Conservation (phyloP, 495 filamentous ascomycete genomes). For the Bryoglossum gracile region DNA sequence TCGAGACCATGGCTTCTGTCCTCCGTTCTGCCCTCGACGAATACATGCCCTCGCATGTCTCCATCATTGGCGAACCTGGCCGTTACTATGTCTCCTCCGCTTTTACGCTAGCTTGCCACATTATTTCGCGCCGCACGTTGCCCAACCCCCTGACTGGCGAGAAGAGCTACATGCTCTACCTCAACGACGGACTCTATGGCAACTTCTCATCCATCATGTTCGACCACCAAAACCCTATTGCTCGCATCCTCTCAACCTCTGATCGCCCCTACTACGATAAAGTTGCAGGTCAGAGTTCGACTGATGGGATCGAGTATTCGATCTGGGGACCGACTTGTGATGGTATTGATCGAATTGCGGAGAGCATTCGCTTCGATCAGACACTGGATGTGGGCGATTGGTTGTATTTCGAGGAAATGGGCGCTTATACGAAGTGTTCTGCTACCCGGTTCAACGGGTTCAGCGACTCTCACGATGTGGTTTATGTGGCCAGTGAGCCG, state of each 20-base stretch:
- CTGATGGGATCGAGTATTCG: slow-evolving; percentile 62
- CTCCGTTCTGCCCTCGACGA: slow-evolving; percentile 73
- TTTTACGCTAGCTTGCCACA: slow-evolving; percentile 85
- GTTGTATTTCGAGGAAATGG: slow-evolving; percentile 98
- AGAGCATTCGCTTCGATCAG: slow-evolving; percentile 63
- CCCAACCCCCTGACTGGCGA: slow-evolving; percentile 45
- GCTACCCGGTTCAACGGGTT: slow-evolving; percentile 99
- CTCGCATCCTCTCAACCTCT: slow-evolving; percentile 65
- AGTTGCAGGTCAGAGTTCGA: slow-evolving; percentile 26
- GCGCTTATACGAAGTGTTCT: slow-evolving; percentile 95
- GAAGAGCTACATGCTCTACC: slow-evolving; percentile 85
- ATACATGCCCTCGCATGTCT: slow-evolving; percentile 78
- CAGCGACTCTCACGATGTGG: slow-evolving; percentile 79
- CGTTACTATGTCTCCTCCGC: slow-evolving; percentile 92
- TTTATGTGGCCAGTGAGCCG: slow-evolving; percentile 90
- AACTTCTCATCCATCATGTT: slow-evolving; percentile 99
- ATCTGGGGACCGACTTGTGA: slow-evolving; percentile 99
- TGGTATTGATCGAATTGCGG: slow-evolving; percentile 86
- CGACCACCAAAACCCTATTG: slow-evolving; percentile 88
- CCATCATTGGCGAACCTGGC: slow-evolving; percentile 92
- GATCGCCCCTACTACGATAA: slow-evolving; percentile 43
- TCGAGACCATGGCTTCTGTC: slow-evolving; percentile 81
- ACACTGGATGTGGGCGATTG: slow-evolving; percentile 87
- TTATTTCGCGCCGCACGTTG: slow-evolving; percentile 92
- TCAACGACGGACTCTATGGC: slow-evolving; percentile 95